Evolutionary conservation across 192 early-diverging fungal genomes (phyloP), one percentile per base, ranked within the genome.

Genomic region (Podila verticillata): DNA sequence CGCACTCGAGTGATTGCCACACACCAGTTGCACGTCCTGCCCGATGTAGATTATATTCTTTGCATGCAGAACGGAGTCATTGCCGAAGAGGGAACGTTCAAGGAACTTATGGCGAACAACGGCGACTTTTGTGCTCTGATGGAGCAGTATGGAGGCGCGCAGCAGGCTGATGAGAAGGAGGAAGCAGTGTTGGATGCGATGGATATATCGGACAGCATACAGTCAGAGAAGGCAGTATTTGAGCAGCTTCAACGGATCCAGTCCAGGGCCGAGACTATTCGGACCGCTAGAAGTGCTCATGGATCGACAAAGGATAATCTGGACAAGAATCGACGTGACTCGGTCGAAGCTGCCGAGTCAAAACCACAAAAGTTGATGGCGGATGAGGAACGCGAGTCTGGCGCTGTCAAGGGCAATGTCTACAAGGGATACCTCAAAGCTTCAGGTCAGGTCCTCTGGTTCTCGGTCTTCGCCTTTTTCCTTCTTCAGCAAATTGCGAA

Each of bases 1-100:
- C 94, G 95, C 63, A 84, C 90, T 48, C 87, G 95, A 28, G 73
- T 98, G 36, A 86, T 95, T 35, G 94, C 94, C 19, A 93, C 93
- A 13, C 91, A 93, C 72, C 91, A 90, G 17, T 89, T 98, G 39
- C 91, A 92, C 56, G 91, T 92, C 59, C 62, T 98, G 7, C 88
- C 87, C 32, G 85, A 89, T 35, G 81, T 87, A 0, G 92, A 96
- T 57, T 83, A 85, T 26, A 86, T 96, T 12, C 61, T 95, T 63
- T 83, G 94, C 82, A 75, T 99, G 64, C 82, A 85, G 47, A 86
- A 96, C 13, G 96, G 96, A 2, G 58, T 73, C 17, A 87, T 96
- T 7, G 77, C 66, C 32, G 92, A 94, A 61, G 84, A 88, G 32
- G 96, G 95, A 34, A 72, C 84, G 9, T 94, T 88, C 70, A 64